phyloP scores from a whole-genome alignment of 768 basidiomycete genomes.

The Porphyrellus cyaneotinctus region DNA sequence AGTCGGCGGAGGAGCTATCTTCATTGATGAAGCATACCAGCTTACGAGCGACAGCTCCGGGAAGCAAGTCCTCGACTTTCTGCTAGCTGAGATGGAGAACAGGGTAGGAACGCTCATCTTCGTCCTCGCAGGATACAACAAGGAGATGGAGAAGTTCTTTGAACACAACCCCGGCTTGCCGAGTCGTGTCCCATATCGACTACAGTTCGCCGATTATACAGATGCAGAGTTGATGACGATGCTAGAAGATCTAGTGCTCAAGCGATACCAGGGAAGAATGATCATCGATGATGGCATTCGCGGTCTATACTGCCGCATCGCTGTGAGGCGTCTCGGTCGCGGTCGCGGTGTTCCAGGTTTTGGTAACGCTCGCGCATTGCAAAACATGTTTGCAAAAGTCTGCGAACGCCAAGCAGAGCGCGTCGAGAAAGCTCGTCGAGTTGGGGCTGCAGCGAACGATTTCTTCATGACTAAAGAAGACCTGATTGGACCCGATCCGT shows the following conservation, averaged over 20 bases:
- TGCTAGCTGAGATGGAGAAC: constrained; percentile 75
- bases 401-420: constrained; percentile 52
- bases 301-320: constrained; percentile 48
- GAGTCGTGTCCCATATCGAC: constrained; percentile 61
- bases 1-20: constrained; percentile 60
- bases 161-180: constrained; percentile 68
- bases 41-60: constrained; percentile 48
- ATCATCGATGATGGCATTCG: constrained; percentile 48
- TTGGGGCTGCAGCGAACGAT: constrained; percentile 43
- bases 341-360: constrained; percentile 44
- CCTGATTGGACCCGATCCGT: constrained; percentile 63
- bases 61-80: constrained; percentile 59
- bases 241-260: constrained; percentile 46
- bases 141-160: constrained; percentile 74
- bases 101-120: constrained; percentile 60
- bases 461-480: constrained; percentile 51
- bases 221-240: constrained; percentile 55
- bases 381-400: constrained; percentile 46
- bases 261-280: constrained; percentile 48
- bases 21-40: constrained; percentile 73
- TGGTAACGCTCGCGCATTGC: constrained; percentile 62
- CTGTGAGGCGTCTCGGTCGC: constrained; percentile 15
- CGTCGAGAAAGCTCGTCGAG: constrained; percentile 37
- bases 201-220: constrained; percentile 59
- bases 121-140: constrained; percentile 66